These are phyloP conservation scores for Umbilicaria muhlenbergii DNA, from an alignment of 495 filamentous ascomycete genomes.

Conservation along the genomic window DNA sequence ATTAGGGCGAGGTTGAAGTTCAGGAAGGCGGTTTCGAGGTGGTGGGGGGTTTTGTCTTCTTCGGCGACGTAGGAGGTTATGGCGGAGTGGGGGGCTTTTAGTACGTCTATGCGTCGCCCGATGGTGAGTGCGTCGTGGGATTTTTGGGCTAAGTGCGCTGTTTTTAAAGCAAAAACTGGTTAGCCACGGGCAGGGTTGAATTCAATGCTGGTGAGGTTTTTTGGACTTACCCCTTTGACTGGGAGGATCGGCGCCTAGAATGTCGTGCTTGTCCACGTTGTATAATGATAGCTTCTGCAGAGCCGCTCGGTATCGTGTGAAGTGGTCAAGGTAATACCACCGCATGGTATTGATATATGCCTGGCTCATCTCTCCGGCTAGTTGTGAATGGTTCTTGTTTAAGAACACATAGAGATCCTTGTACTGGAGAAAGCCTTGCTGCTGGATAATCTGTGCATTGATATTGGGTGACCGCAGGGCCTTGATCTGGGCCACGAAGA, in stretches of 20 bases:
- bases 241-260: conserved; percentile 63
- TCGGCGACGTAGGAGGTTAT: conserved; percentile 72
- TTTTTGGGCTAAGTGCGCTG: conserved; percentile 17
- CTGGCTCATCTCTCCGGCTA: conserved; percentile 77
- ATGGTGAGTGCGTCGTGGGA: conserved; percentile 72
- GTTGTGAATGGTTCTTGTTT: conserved; percentile 53
- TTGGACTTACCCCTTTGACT: conserved; percentile 36
- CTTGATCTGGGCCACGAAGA: conserved; percentile 85
- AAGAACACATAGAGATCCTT: conserved; percentile 81
- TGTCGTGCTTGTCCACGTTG: conserved; percentile 66
- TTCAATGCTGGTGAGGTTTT: conserved; percentile 6
- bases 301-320: conserved; percentile 70
- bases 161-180: conserved; percentile 31
- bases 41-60: conserved; percentile 70
- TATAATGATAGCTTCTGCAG: conserved; percentile 76
- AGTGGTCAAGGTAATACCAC: conserved; percentile 92
- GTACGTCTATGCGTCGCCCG: conserved; percentile 65
- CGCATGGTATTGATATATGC: conserved; percentile 98
- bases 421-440: conserved; percentile 71
- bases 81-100: conserved; percentile 54
- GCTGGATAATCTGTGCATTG: conserved; percentile 91
- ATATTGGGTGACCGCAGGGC: conserved; percentile 84
- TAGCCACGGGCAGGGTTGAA: conserved; percentile 20
- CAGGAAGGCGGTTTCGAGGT: conserved; percentile 77
- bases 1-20: conserved; percentile 88